A percentile compares a stretch with the other conserved stretches of the same genome.
Conservation (phyloP, 257 asterid species). For the Lycium ferocissimum region DNA sequence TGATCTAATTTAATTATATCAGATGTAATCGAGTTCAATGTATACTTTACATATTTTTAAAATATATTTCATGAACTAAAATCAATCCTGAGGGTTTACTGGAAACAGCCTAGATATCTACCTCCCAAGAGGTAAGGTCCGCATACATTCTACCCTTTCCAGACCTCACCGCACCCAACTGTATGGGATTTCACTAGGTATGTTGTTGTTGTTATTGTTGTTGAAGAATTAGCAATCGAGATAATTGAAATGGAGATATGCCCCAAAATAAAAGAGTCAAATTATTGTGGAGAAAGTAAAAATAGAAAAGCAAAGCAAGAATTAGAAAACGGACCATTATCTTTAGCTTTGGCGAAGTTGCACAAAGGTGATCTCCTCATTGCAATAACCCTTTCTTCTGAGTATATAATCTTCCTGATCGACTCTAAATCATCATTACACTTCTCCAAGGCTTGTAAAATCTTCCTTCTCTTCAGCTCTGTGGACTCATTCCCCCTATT, state of each 20-base stretch:
- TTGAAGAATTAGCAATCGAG: background rate
- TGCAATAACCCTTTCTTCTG: constrained; percentile 40
- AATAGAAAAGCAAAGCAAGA: constrained; percentile 1
- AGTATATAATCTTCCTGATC: constrained; percentile 66
- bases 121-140: too few relatives aligned
- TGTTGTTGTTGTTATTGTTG: too few relatives aligned
- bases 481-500: constrained; percentile 29
- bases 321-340: constrained; percentile 44
- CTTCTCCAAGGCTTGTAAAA: constrained; percentile 73
- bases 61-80: too few relatives aligned
- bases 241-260: background rate
- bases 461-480: constrained; percentile 59
- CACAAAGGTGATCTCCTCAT: background rate
- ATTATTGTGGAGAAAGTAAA: background rate
- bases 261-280: background rate
- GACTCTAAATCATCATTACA: constrained; percentile 84
- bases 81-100: too few relatives aligned
- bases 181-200: too few relatives aligned
- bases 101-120: too few relatives aligned
- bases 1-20: background rate
- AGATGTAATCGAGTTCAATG: background rate
- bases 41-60: background rate
- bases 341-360: constrained; percentile 32
- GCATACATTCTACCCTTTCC: too few relatives aligned
- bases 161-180: too few relatives aligned